Conservation (phyloP, 2,329 filamentous ascomycete genomes). For the Magnaporthiopsis rhizophila region DNA sequence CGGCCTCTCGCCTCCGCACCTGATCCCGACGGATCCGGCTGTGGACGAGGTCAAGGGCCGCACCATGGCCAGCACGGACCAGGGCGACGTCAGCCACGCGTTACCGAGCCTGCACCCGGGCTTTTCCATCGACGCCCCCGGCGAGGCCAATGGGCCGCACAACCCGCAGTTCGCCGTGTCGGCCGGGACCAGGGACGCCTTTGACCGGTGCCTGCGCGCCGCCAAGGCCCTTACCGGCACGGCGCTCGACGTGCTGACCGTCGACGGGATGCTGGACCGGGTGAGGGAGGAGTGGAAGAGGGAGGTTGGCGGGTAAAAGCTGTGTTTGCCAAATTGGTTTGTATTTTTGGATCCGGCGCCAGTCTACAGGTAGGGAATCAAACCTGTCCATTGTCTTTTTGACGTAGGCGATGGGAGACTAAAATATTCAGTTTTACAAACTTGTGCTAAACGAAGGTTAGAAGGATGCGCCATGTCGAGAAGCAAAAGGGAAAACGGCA, state of each 20-base stretch:
- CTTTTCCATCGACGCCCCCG: slow-evolving; percentile 41
- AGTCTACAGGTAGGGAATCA: too few species aligned
- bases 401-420: too few species aligned
- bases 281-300: slow-evolving; percentile 32
- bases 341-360: neutral
- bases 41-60: slow-evolving; percentile 21
- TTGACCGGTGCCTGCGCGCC: slow-evolving; percentile 35
- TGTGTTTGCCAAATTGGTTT: neutral
- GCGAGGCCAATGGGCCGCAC: slow-evolving; percentile 38
- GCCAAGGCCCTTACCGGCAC: slow-evolving; percentile 40
- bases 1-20: slow-evolving; percentile 18
- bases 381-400: neutral
- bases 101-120: slow-evolving; percentile 46
- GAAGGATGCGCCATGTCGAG: neutral
- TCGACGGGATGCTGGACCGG: slow-evolving; percentile 30
- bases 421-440: neutral
- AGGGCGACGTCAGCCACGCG: slow-evolving; percentile 50
- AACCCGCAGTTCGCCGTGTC: slow-evolving; percentile 44
- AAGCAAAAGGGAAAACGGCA: neutral
- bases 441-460: neutral
- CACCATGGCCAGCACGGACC: slow-evolving; percentile 45
- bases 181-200: slow-evolving; percentile 39
- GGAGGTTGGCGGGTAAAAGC: slow-evolving; percentile 16
- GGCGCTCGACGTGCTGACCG: slow-evolving; percentile 37
- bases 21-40: neutral